phyloP scores from a whole-genome alignment of 108 stramenopile genomes.

The Skeletonema costatum region DNA sequence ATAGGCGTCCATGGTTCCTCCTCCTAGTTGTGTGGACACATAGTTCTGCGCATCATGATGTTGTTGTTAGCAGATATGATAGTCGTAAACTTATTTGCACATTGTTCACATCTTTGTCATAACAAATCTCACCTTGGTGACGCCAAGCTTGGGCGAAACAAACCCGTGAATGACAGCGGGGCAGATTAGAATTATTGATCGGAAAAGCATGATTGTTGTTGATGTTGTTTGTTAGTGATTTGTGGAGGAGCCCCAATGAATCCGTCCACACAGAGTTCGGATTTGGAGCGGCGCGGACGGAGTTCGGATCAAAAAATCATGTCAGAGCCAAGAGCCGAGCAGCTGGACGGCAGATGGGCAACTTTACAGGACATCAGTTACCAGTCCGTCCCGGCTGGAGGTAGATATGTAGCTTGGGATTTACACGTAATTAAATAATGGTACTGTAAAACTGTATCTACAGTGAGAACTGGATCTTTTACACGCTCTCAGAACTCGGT shows the following conservation, averaged over 20 bases:
- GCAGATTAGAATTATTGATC: neutral
- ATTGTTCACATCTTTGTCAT: neutral
- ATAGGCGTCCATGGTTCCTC: neutral
- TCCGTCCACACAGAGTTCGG: neutral
- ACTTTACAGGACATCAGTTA: too few species aligned
- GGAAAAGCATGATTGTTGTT: neutral
- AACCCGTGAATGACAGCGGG: neutral
- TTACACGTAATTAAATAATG: too few species aligned
- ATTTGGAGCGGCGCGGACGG: neutral
- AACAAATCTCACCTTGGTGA: neutral
- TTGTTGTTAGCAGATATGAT: neutral
- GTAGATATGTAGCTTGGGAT: too few species aligned
- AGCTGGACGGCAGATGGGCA: too few species aligned
- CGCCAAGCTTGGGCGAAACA: neutral
- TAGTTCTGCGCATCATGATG: neutral
- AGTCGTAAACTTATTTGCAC: neutral
- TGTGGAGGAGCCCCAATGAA: neutral
- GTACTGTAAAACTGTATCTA: too few species aligned
- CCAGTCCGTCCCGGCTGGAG: too few species aligned
- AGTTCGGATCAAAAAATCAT: too few species aligned
- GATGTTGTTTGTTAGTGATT: neutral
- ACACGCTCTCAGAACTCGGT: too few species aligned
- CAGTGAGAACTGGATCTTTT: too few species aligned
- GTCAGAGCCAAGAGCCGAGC: too few species aligned
- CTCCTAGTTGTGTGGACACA: neutral